A percentile compares a stretch with the other conserved stretches of the same genome.
phyloP scores from a whole-genome alignment of 495 filamentous ascomycete species.

The Neurospora sp. region DNA sequence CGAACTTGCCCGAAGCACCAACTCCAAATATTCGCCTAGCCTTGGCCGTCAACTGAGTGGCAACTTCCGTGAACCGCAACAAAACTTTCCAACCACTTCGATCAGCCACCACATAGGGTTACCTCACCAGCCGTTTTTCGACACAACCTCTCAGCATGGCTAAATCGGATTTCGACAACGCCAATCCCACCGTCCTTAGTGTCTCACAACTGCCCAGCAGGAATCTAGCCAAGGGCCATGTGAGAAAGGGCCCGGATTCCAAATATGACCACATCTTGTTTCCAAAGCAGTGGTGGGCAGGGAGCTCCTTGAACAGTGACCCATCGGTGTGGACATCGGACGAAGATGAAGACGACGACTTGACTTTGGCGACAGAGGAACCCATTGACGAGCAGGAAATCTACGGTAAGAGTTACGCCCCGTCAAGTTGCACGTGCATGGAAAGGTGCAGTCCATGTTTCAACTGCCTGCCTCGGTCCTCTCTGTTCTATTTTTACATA shows the following conservation, averaged over 20 bases:
- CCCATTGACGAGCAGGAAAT: constrained; percentile 95
- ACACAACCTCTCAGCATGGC: constrained; percentile 11
- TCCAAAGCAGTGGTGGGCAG: constrained; percentile 21
- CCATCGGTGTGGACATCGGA: constrained; percentile 22
- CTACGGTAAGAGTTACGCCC: constrained; percentile 52
- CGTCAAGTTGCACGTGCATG: background rate
- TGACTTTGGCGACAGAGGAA: constrained; percentile 55
- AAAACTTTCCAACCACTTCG: background rate
- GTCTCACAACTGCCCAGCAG: constrained; percentile 82
- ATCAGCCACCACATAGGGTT: background rate
- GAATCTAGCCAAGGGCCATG: constrained; percentile 23
- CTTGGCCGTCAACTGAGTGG: background rate
- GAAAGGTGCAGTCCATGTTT: background rate
- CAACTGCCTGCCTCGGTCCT: background rate
- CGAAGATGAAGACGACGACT: constrained; percentile 38
- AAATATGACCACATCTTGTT: constrained; percentile 28
- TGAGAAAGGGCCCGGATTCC: constrained; percentile 19
- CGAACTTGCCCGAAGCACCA: background rate
- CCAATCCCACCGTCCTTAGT: constrained; percentile 88
- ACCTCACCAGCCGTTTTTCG: background rate
- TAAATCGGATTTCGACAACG: constrained; percentile 54
- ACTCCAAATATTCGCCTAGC: background rate
- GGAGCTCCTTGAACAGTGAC: background rate
- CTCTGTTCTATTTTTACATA: constrained; percentile 7
- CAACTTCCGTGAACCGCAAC: background rate